Conservation (phyloP, 805 yeast genomes). For the Yueomyces sp. region DNA sequence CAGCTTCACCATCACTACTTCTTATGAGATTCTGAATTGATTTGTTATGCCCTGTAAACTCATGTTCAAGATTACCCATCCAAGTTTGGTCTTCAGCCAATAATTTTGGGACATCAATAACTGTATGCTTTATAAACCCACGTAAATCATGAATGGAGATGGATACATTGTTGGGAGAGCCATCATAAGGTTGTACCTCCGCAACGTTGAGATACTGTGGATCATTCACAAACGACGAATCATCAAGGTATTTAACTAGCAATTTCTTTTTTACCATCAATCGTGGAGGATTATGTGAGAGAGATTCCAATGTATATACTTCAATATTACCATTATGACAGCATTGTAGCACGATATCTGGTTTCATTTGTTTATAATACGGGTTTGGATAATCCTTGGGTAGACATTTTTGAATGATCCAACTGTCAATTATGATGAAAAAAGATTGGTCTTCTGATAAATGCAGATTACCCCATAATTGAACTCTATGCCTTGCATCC, state of each 20-base stretch:
- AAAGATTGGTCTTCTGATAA: slow-evolving; percentile 17
- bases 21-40: slow-evolving; percentile 56
- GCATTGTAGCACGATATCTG: slow-evolving; percentile 31
- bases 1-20: slow-evolving; percentile 51
- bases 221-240: slow-evolving; percentile 17
- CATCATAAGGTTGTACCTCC: slow-evolving; percentile 21
- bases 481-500: slow-evolving; percentile 43
- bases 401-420: slow-evolving; percentile 22
- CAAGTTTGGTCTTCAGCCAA: slow-evolving; percentile 6
- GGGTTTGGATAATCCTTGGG: slow-evolving; percentile 1
- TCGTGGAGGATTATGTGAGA: slow-evolving; percentile 43
- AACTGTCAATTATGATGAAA: slow-evolving; percentile 30
- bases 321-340: slow-evolving; percentile 30
- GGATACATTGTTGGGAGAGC: slow-evolving; percentile 22
- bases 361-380: slow-evolving; percentile 17
- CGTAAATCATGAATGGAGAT: slow-evolving; percentile 33
- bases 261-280: slow-evolving; percentile 31
- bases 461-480: slow-evolving; percentile 39
- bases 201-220: slow-evolving; percentile 26
- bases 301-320: slow-evolving; percentile 35
- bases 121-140: slow-evolving; percentile 26
- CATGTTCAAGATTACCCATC: slow-evolving; percentile 29
- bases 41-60: slow-evolving; percentile 77
- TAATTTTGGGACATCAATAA: slow-evolving; percentile 14
- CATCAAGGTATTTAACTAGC: slow-evolving; percentile 11